phyloP scores from a whole-genome alignment of 2,329 filamentous ascomycete species.

The Botrytis fragariae region DNA sequence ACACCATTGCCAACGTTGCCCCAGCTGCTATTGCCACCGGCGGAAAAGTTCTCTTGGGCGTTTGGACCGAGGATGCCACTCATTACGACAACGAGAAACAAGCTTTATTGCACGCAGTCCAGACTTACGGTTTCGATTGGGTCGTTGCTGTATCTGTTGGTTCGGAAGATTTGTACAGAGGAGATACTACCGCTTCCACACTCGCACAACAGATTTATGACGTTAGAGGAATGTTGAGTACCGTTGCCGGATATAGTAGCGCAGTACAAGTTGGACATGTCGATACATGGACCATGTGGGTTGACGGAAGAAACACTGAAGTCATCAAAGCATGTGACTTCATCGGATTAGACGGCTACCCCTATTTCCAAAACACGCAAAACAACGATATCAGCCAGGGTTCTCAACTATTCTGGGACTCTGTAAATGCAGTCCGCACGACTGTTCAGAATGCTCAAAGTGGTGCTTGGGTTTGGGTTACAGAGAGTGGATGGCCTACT shows the following conservation, averaged over 20 bases:
- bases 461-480: conserved; percentile 58
- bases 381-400: conserved; percentile 56
- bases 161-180: conserved; percentile 65
- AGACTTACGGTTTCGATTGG: conserved; percentile 55
- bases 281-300: conserved; percentile 66
- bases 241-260: conserved; percentile 47
- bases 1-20: conserved; percentile 48
- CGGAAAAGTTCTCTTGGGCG: conserved; percentile 60
- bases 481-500: conserved; percentile 65
- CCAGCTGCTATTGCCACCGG: conserved; percentile 60
- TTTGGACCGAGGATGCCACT: conserved; percentile 57
- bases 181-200: conserved; percentile 38
- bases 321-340: conserved; percentile 64
- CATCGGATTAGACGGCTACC: conserved; percentile 63
- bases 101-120: conserved; percentile 56
- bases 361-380: conserved; percentile 61
- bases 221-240: conserved; percentile 51
- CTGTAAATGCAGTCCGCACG: conserved; percentile 36
- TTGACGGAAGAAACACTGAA: conserved; percentile 55
- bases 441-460: conserved; percentile 44
- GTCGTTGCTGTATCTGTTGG: conserved; percentile 61
- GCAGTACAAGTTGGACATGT: conserved; percentile 60
- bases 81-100: conserved; percentile 59
- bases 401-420: conserved; percentile 51
- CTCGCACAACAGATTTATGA: conserved; percentile 45